A percentile compares a stretch with the other conserved stretches of the same genome.
Evolutionary conservation across 225 moss, liverwort and hornwort species (phyloP).

Genomic region (Pseudoscleropodium purum): DNA sequence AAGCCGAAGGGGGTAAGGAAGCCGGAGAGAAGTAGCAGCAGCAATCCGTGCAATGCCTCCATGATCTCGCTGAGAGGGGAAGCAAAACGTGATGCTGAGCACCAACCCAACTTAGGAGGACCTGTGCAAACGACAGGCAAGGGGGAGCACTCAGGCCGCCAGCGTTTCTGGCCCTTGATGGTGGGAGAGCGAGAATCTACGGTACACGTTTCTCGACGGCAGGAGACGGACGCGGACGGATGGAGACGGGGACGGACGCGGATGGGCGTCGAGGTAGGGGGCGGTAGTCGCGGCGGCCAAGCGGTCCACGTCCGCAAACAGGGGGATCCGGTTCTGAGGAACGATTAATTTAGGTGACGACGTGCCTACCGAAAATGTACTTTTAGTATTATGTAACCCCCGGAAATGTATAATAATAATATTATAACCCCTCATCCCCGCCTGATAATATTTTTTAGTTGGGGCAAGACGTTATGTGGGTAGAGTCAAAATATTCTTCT

Average conservation of each 20-base stretch:
- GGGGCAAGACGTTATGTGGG: background rate
- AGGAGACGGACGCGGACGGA: background rate
- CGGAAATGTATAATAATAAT: background rate
- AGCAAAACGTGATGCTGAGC: conserved; percentile 11
- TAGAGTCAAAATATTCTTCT: background rate
- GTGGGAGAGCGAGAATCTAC: background rate
- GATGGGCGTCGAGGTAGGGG: background rate
- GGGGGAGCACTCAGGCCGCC: background rate
- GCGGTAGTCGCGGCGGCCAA: background rate
- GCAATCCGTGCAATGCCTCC: conserved; percentile 14
- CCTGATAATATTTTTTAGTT: background rate
- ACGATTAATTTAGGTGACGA: background rate
- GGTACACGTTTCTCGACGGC: background rate
- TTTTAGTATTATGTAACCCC: background rate
- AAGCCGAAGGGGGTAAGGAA: background rate
- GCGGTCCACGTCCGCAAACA: background rate
- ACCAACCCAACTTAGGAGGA: conserved; percentile 8
- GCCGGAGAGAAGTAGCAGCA: background rate
- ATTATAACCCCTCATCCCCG: background rate
- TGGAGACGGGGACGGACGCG: background rate
- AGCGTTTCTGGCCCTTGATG: background rate
- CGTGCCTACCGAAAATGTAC: background rate
- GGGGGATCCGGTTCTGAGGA: background rate
- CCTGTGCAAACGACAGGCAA: conserved; percentile 11
- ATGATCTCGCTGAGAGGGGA: conserved; percentile 10